phyloP scores from a whole-genome alignment of 1,139 yeast genomes.

The Yamadazyma trypodendri region DNA sequence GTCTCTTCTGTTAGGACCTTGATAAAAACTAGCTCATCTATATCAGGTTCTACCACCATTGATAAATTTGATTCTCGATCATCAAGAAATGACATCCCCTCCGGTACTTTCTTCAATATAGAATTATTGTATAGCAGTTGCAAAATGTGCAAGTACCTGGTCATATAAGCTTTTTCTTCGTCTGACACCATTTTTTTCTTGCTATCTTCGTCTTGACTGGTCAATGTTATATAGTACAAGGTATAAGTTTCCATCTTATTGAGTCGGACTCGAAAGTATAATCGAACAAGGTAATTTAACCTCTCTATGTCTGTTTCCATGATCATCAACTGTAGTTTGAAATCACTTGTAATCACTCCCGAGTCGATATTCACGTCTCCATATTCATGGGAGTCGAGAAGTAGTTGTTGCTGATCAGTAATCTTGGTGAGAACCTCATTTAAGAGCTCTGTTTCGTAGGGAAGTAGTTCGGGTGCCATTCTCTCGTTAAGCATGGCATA shows the following conservation, averaged over 20 bases:
- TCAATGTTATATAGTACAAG: constrained; percentile 46
- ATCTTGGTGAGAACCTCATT: constrained; percentile 57
- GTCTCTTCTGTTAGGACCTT: constrained; percentile 43
- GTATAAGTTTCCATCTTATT: constrained; percentile 70
- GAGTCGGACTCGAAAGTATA: constrained; percentile 77
- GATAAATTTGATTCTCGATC: constrained; percentile 74
- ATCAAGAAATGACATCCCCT: constrained; percentile 65
- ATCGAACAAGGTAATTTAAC: constrained; percentile 72
- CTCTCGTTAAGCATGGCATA: constrained; percentile 82
- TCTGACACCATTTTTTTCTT: constrained; percentile 42
- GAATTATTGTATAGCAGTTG: constrained; percentile 65
- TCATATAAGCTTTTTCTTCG: constrained; percentile 63
- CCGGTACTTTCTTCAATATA: constrained; percentile 69
- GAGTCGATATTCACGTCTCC: constrained; percentile 42
- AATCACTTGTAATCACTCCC: constrained; percentile 52
- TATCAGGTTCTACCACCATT: constrained; percentile 79
- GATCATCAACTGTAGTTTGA: constrained; percentile 75
- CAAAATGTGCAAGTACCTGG: constrained; percentile 61
- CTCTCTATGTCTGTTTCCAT: constrained; percentile 92
- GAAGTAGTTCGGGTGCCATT: constrained; percentile 78
- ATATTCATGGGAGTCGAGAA: constrained; percentile 58
- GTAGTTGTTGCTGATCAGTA: constrained; percentile 67
- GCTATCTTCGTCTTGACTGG: constrained; percentile 20
- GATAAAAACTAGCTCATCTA: constrained; percentile 74
- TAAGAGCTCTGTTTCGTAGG: constrained; percentile 62